Conservation (phyloP, 1,284 basidiomycete species). For the Boletus sp. region DNA sequence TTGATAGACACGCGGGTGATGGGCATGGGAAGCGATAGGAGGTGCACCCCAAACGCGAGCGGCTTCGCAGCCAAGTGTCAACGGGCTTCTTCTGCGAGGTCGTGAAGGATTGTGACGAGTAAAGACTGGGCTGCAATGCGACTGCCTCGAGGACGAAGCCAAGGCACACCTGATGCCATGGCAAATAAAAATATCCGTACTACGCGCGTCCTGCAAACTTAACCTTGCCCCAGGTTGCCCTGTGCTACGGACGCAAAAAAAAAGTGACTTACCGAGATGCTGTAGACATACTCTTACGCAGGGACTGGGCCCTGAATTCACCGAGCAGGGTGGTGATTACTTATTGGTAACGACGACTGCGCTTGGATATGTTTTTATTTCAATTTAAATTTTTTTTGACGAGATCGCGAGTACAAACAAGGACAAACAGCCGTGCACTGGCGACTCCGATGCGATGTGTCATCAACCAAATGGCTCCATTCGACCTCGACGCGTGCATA, state of each 20-base stretch:
- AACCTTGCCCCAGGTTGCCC: conserved; percentile 29
- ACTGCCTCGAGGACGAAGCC: conserved; percentile 35
- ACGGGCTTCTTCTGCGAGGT: conserved; percentile 13
- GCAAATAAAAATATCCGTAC: conserved; percentile 31
- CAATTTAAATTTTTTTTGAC: conserved; percentile 12
- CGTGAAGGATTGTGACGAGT: conserved; percentile 20
- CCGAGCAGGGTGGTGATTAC: conserved; percentile 7
- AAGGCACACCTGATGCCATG: conserved; percentile 27
- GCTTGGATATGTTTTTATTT: conserved; percentile 7
- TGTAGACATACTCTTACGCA: conserved; percentile 19
- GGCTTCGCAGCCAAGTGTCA: conserved; percentile 15
- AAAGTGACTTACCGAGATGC: conserved; percentile 17
- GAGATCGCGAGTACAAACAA: conserved; percentile 31
- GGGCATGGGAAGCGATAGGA: conserved; percentile 13
- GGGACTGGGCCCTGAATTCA: conserved; percentile 18
- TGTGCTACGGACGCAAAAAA: conserved; percentile 11
- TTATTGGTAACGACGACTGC: not conserved
- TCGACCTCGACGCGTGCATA: conserved; percentile 95
- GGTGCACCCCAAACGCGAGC: conserved; percentile 15
- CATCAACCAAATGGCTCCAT: conserved; percentile 67
- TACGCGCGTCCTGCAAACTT: conserved; percentile 30
- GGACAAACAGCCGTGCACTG: conserved; percentile 33
- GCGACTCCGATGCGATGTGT: conserved; percentile 7
- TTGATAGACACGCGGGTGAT: conserved; percentile 7
- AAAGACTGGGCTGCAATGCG: conserved; percentile 26